Evolutionary conservation across 345 rosid species (phyloP).

Genomic region (Carallia brachiata): DNA sequence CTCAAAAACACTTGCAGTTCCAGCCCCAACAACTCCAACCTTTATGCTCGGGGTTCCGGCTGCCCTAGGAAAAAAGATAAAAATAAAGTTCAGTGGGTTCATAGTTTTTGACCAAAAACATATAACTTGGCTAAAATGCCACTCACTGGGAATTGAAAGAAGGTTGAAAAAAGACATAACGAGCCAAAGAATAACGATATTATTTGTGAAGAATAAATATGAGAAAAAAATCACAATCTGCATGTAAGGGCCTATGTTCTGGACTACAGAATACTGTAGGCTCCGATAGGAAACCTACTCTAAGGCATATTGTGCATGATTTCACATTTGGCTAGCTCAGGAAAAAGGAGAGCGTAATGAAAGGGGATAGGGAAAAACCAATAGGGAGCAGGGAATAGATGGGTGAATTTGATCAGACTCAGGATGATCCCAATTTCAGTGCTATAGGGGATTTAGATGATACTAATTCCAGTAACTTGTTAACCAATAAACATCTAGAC

Average conservation of each 20-base stretch:
- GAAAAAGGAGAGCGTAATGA: no score
- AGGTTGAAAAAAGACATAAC: no score
- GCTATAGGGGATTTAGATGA: neutral
- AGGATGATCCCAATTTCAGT: neutral
- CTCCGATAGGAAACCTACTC: no score
- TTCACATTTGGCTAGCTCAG: no score
- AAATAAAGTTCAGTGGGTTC: neutral
- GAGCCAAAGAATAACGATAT: no score
- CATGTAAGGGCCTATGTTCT: no score
- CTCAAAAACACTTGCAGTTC: slow-evolving; percentile 76
- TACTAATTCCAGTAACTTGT: neutral
- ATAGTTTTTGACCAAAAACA: neutral
- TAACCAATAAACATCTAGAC: neutral
- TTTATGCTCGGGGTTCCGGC: slow-evolving; percentile 73
- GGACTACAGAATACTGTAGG: no score
- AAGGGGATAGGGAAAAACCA: no score
- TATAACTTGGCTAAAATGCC: neutral
- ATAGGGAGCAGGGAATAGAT: neutral
- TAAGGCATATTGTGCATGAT: no score
- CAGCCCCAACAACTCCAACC: slow-evolving; percentile 85
- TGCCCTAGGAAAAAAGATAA: slow-evolving; percentile 51
- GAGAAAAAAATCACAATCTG: no score
- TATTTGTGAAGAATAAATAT: no score
- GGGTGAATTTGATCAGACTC: neutral
- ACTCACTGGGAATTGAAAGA: no score